Conservation (phyloP, 2,329 filamentous ascomycete species). For the Drechslerella dactyloides region DNA sequence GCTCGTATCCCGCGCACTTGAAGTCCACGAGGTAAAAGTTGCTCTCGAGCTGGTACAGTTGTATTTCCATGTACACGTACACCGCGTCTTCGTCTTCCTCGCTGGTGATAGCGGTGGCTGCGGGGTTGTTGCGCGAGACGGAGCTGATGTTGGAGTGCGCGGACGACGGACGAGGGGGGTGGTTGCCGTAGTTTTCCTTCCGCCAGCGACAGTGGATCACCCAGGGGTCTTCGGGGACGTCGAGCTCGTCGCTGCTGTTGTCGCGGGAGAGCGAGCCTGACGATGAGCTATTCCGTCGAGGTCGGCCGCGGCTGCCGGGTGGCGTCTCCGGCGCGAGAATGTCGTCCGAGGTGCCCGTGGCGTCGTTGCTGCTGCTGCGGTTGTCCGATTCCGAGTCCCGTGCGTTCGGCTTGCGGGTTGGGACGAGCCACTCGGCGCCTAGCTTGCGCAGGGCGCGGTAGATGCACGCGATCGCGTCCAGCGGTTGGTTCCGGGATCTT, state of each 20-base stretch:
- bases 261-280: slow-evolving; percentile 55
- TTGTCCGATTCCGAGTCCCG: slow-evolving; percentile 64
- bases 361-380: slow-evolving; percentile 60
- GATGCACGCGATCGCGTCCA: slow-evolving; percentile 92
- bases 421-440: slow-evolving; percentile 79
- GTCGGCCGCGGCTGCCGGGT: slow-evolving; percentile 38
- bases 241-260: slow-evolving; percentile 57
- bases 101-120: slow-evolving; percentile 59
- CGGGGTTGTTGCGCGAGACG: slow-evolving; percentile 42
- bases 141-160: slow-evolving; percentile 55
- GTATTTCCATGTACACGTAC: slow-evolving; percentile 94
- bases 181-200: slow-evolving; percentile 55
- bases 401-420: slow-evolving; percentile 63
- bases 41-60: slow-evolving; percentile 91
- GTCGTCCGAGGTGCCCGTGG: slow-evolving; percentile 63
- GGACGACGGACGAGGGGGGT: slow-evolving; percentile 54
- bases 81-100: slow-evolving; percentile 69
- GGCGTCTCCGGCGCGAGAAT: slow-evolving; percentile 64
- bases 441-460: slow-evolving; percentile 89
- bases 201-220: slow-evolving; percentile 54
- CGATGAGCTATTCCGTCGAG: slow-evolving; percentile 46
- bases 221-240: slow-evolving; percentile 55
- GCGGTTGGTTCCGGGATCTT: slow-evolving; percentile 87
- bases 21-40: slow-evolving; percentile 97
- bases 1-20: slow-evolving; percentile 97